A percentile compares a stretch with the other conserved stretches of the same genome.
Evolutionary conservation across 2,329 filamentous ascomycete genomes (phyloP).

Genomic region (Elsinoe australis): DNA sequence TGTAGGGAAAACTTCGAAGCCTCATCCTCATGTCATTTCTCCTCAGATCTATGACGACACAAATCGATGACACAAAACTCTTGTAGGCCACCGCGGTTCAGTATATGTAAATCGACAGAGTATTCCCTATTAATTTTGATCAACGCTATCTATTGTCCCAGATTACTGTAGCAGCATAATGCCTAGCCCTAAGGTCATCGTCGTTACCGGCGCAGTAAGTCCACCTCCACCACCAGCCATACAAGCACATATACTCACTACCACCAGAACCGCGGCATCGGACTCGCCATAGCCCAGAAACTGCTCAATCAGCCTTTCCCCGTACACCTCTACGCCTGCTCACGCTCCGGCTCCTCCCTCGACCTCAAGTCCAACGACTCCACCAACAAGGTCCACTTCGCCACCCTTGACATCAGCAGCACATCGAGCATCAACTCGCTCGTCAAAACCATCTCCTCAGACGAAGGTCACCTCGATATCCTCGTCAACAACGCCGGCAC

Average conservation of each 20-base stretch:
- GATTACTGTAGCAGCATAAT: conserved; percentile 19
- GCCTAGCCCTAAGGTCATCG: conserved; percentile 27
- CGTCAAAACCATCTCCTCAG: conserved; percentile 23
- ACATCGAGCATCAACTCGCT: conserved; percentile 26
- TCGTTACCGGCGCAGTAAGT: conserved; percentile 31
- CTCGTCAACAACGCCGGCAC: conserved; percentile 35
- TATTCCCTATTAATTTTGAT: too few relatives aligned
- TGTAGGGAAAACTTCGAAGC: too few relatives aligned
- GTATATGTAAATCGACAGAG: too few relatives aligned
- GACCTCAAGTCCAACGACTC: conserved; percentile 20
- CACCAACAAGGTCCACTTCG: conserved; percentile 25
- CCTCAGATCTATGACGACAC: conserved; percentile 14
- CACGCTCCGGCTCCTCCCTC: conserved; percentile 28
- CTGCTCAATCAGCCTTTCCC: conserved; percentile 25
- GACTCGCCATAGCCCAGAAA: conserved; percentile 29
- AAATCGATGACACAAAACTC: neutral
- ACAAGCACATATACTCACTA: neutral
- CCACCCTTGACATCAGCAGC: conserved; percentile 28
- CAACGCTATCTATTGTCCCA: neutral
- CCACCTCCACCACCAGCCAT: neutral
- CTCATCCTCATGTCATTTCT: too few relatives aligned
- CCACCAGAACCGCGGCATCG: conserved; percentile 32
- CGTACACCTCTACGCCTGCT: conserved; percentile 30
- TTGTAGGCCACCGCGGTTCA: neutral
- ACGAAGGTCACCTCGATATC: conserved; percentile 25